Evolutionary conservation across 1,139 yeast genomes (phyloP), one percentile per base, ranked within the genome.

Genomic region (Candida neerlandica): DNA sequence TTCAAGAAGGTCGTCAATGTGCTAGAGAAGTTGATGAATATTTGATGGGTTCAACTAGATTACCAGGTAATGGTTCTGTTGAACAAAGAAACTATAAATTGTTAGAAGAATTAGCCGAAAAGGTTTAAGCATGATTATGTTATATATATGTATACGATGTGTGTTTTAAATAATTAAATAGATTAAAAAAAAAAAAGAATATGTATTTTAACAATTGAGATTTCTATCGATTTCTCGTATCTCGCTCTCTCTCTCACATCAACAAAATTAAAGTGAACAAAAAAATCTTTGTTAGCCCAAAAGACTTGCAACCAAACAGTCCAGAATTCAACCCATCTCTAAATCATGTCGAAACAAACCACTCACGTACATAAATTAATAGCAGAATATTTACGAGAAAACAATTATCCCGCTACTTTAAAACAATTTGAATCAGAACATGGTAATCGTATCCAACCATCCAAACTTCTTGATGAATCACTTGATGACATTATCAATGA

Each of bases 1-100:
- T 94, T 61, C 98, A 94, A 74, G 99, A 94, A 75, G 99, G 99
- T 60, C 85, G 98, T 76, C 97, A 94, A 72, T 89, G 97, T 81
- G 99, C 99, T 38, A 82, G 97, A 60, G 92, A 89, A 62, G 95
- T 94, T 54, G 99, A 94, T 65, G 70, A 77, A 60, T 88, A 70
- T 68, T 78, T 94, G 69, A 84, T 85, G 84, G 91, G 94, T 32
- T 71, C 81, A 54, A 81, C 96, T 33, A 80, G 89, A 65, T 80
- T 94, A 61, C 98, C 99, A 53, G 97, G 96, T 43, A 89, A 88
- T 63, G 99, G 99, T 48, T 86, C 96, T 38, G 87, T 94, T 63
- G 89, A 86, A 59, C 89, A 86, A 70, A 84, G 97, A 70, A 83
- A 86, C 67, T 88, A 79, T 70, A 84, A 82, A 62, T 70, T 86